Percentiles rank a stretch among this genome's conserved stretches.
Evolutionary conservation across 2,329 filamentous ascomycete species (phyloP).

Genomic region (Sclerotinia spermophila): DNA sequence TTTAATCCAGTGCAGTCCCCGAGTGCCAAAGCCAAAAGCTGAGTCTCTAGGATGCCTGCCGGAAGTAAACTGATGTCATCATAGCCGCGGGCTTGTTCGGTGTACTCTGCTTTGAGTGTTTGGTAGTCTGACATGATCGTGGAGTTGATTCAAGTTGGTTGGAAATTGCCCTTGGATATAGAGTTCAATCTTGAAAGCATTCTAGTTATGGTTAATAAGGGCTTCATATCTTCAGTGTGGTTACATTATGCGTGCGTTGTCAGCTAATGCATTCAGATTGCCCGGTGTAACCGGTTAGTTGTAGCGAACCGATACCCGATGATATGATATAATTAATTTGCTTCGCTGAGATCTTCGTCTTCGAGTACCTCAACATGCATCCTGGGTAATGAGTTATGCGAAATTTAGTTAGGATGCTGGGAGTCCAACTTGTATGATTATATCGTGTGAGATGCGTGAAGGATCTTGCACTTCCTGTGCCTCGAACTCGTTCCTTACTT

Average conservation of each 20-base stretch:
- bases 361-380: background rate
- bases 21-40: background rate
- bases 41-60: background rate
- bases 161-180: background rate
- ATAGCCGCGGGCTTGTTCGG: background rate
- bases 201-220: background rate
- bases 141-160: background rate
- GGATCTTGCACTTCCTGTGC: background rate
- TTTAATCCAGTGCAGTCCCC: background rate
- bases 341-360: background rate
- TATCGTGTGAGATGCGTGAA: background rate
- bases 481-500: background rate
- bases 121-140: background rate
- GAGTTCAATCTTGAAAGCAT: background rate
- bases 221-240: background rate
- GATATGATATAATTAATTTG: background rate
- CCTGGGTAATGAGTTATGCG: background rate
- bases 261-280: background rate
- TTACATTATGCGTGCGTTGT: background rate
- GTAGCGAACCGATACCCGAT: background rate
- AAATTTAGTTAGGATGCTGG: background rate
- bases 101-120: background rate
- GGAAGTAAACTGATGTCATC: background rate
- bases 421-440: background rate
- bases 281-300: background rate